phyloP scores from a whole-genome alignment of 495 filamentous ascomycete genomes.

The Glonium stellatum region DNA sequence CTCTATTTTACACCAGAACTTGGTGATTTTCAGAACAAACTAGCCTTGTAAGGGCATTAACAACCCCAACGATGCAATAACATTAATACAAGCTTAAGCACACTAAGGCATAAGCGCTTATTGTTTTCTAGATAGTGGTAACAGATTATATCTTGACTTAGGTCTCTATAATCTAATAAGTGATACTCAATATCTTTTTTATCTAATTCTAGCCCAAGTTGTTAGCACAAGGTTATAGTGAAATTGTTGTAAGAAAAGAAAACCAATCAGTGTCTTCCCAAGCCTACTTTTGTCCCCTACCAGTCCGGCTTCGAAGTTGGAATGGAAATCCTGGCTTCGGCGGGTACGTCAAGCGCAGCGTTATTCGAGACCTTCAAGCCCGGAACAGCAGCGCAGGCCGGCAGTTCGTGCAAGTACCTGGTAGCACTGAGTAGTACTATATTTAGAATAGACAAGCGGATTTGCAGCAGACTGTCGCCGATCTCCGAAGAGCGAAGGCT shows the following conservation, averaged over 20 bases:
- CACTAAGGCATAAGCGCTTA: no score
- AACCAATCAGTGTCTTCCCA: not conserved
- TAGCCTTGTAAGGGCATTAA: no score
- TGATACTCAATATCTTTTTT: no score
- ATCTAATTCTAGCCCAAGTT: not conserved
- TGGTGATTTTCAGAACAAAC: no score
- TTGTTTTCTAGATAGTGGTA: no score
- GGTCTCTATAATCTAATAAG: no score
- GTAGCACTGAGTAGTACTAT: not conserved
- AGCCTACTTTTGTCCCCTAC: not conserved
- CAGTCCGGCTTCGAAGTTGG: not conserved
- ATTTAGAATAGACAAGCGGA: not conserved
- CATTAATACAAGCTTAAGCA: no score
- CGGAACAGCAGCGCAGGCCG: not conserved
- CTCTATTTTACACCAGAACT: no score
- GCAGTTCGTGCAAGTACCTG: not conserved
- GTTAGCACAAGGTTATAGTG: not conserved
- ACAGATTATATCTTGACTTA: no score
- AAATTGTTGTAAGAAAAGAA: not conserved
- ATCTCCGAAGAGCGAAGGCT: not conserved
- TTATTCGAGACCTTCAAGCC: not conserved
- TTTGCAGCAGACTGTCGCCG: not conserved
- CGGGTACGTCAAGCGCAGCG: not conserved
- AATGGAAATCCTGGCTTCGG: not conserved
- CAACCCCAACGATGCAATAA: no score